Base-by-base conservation (phyloP, 2,329 filamentous ascomycete species). In the Penicillium sp. region DNA sequence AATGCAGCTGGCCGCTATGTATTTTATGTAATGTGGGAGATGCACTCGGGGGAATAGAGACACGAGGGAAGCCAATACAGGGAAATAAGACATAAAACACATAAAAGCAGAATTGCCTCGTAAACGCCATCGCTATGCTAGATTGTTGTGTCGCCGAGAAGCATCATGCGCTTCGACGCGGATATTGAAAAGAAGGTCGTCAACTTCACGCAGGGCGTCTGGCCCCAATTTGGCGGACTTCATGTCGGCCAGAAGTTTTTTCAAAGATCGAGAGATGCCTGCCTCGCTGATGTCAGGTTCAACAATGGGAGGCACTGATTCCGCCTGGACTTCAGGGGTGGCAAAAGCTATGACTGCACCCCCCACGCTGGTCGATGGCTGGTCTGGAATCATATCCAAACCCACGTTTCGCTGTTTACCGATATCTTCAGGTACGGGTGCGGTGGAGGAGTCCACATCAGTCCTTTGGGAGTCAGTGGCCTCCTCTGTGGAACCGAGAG, bases 151-250 rank as follows among this genome's bases (percentile, higher is more conserved):
- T 63, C 89, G 83, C 69, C 81, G 81, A 69, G 87, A 87, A 16
- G 91, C 91, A 58, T 88, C 86, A 73, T 90, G 90, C 55, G 93
- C 82, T 73, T 90, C 87, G 64, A 85, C 83, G 74, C 90, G 89
- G 65, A 94, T 86, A 73, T 94, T 89, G 80, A 93, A 91, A 72
- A 95, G 82, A 68, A 92, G 79, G 71, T 93, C 89, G 71, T 95
- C 91, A 66, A 95, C 83, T 72, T 89, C 83, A 61, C 87, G 83
- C 56, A 92, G 85, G 62, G 91, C 87, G 11, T 85, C 81, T 11
- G 85, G 82, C 16, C 86, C 86, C 45, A 96, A 76, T 16, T 84
- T 80, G 25, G 87, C 81, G 30, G 78, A 79, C 57, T 83, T 84
- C 60, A 93, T 80, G 64, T 87, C 83, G 22, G 82, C 80, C 26